These are phyloP conservation scores for Rubia tinctorum DNA, from an alignment of 305 asterid genomes.

Conservation along the genomic window DNA sequence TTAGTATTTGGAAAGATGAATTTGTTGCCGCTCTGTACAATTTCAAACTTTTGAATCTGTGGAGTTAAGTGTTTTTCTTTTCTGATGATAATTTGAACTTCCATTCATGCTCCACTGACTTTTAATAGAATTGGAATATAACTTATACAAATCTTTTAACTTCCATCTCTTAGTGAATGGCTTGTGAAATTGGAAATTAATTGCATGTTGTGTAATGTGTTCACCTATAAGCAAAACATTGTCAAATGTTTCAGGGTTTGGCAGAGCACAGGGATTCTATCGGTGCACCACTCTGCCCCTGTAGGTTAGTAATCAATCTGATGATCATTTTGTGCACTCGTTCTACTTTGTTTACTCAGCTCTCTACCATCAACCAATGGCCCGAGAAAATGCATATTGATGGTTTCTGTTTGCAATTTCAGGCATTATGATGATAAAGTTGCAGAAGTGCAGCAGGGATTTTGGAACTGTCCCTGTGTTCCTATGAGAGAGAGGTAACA, in stretches of 20 bases:
- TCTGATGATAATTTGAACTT: neutral
- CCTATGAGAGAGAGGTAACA: constrained; percentile 67
- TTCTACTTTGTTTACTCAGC: neutral
- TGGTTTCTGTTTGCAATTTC: constrained; percentile 16
- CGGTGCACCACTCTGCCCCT: constrained; percentile 97
- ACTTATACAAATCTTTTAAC: neutral
- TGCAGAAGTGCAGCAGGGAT: constrained; percentile 84
- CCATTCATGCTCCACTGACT: neutral
- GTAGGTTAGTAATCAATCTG: constrained; percentile 45
- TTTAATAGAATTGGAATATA: neutral
- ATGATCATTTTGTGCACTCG: neutral
- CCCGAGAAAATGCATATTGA: neutral
- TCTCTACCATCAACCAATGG: neutral
- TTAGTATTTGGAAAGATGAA: neutral
- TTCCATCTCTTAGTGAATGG: neutral
- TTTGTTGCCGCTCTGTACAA: neutral
- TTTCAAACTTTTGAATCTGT: neutral
- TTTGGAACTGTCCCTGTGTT: constrained; percentile 98
- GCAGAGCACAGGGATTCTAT: constrained; percentile 94
- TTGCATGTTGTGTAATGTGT: neutral
- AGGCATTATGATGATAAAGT: constrained; percentile 80
- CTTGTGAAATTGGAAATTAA: neutral
- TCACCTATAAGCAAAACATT: neutral
- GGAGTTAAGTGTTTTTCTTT: neutral
- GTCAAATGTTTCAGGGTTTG: constrained; percentile 66